A percentile compares a stretch with the other conserved stretches of the same genome.
These are phyloP conservation scores for Mycena pura DNA, from an alignment of 768 basidiomycete genomes.

Conservation along the genomic window DNA sequence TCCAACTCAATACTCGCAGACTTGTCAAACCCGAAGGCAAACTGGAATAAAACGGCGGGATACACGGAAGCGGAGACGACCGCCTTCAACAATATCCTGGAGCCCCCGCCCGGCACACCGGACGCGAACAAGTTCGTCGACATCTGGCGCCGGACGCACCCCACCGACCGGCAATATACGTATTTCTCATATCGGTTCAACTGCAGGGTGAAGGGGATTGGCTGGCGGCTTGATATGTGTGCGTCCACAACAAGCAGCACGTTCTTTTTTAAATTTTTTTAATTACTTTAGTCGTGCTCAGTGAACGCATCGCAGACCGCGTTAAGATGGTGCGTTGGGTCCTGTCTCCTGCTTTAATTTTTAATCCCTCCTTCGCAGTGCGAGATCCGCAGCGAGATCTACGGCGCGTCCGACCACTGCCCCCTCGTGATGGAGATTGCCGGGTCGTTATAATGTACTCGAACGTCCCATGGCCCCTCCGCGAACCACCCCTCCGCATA, in stretches of 20 bases:
- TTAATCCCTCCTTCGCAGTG: conserved; percentile 50
- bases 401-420: conserved; percentile 87
- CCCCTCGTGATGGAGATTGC: conserved; percentile 82
- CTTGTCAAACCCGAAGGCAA: conserved; percentile 68
- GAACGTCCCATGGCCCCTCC: neutral
- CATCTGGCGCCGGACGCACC: conserved; percentile 79
- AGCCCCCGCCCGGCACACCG: conserved; percentile 49
- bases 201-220: conserved; percentile 78
- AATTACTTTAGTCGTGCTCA: conserved; percentile 77
- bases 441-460: conserved; percentile 46
- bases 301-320: conserved; percentile 67
- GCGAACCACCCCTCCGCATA: too few species aligned
- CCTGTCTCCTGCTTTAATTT: neutral
- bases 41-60: conserved; percentile 90
- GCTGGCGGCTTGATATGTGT: conserved; percentile 92
- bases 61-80: conserved; percentile 85
- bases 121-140: conserved; percentile 68
- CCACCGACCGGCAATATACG: conserved; percentile 74
- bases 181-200: conserved; percentile 88
- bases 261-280: too few species aligned
- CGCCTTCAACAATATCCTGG: conserved; percentile 72
- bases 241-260: conserved; percentile 25
- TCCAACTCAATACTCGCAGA: conserved; percentile 53
- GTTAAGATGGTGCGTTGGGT: conserved; percentile 61
- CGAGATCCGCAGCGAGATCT: conserved; percentile 85